Conservation (phyloP, 345 rosid genomes). For the Populus pruinosa region DNA sequence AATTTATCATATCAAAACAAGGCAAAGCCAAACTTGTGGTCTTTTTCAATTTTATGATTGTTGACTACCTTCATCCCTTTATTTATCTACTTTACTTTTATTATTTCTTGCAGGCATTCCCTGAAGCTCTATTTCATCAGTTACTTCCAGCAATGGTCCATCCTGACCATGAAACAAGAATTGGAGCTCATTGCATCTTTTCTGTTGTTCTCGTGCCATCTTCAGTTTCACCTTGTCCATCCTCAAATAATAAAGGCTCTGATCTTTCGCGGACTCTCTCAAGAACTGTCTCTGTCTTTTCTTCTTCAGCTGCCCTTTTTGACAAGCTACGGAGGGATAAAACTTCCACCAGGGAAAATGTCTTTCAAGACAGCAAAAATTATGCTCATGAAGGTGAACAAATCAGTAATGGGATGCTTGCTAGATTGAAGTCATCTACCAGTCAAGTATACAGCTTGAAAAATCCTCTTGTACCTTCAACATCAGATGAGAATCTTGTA, state of each 20-base stretch:
- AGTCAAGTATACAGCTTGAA: constrained; percentile 27
- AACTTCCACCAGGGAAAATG: constrained; percentile 31
- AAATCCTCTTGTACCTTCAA: constrained; percentile 10
- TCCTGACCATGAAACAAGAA: constrained; percentile 85
- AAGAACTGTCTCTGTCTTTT: constrained; percentile 91
- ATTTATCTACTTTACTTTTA: constrained; percentile 7
- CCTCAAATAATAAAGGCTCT: constrained; percentile 47
- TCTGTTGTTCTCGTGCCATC: constrained; percentile 93
- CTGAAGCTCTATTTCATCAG: constrained; percentile 92
- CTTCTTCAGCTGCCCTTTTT: constrained; percentile 97
- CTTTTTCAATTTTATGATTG: constrained; percentile 6
- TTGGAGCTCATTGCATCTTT: constrained; percentile 91
- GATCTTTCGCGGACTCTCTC: constrained; percentile 74
- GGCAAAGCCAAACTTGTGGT: constrained; percentile 34
- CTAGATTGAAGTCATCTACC: constrained; percentile 52
- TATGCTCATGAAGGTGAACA: constrained; percentile 36
- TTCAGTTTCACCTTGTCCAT: constrained; percentile 63
- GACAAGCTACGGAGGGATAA: constrained; percentile 75
- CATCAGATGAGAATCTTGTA: constrained; percentile 25
- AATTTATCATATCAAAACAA: constrained; percentile 76
- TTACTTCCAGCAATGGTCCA: constrained; percentile 93
- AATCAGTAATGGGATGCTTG: constrained; percentile 40
- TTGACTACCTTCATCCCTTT: constrained; percentile 3
- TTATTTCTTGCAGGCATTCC: constrained; percentile 61
- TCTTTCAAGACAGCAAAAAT: constrained; percentile 33